Evolutionary conservation across 2,329 filamentous ascomycete species (phyloP), one percentile per base, ranked within the genome.

Genomic region (Penicillium sp.): DNA sequence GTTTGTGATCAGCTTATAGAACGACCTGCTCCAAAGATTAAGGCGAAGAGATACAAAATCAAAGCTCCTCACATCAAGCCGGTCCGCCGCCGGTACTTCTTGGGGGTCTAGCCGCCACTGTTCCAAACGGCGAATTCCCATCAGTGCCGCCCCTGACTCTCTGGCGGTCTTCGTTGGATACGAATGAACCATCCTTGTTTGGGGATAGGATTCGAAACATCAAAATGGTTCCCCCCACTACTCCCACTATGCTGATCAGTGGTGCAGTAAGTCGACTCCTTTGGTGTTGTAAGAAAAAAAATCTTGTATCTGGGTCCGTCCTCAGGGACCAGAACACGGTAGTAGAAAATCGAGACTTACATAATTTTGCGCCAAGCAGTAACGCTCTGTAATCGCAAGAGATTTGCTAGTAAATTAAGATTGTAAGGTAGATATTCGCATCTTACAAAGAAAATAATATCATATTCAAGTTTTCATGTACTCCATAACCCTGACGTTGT

Each of bases 101-200:
- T 42, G 50, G 50, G 14, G 43, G 21, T 23, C 50, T 52, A 14
- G 43, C 50, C 26, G 50, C 31, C 8, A 34, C 46, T 6, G 50
- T 52, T 23, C 50, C 50, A n/a, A 52, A 39, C 3, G 50, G 50
- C n/a, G 50, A 47, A 4, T 14, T 18, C 33, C 50, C 50, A 31
- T 52, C 18, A 8, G 43, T 31, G 5, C 43, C 50, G 21, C 50
- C 50, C 23, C 50, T 37, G 2, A 48, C 26, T 5, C n/a, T 46
- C n/a, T 48, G 42, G 18, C 50, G 50, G 18, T 52, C 50, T 14
- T 52, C 43, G 28, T 52, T 9, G 16, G 50, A 52, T 26, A 52
- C 26, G 16, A 52, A 28, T 14, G 50, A 52, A 8, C 50, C 50
- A 24, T 52, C 50, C 24, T 48, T 48, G 26, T 52, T 52, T 2